Base-by-base conservation (phyloP, 1,284 basidiomycete species). In the Wallemia hederae region DNA sequence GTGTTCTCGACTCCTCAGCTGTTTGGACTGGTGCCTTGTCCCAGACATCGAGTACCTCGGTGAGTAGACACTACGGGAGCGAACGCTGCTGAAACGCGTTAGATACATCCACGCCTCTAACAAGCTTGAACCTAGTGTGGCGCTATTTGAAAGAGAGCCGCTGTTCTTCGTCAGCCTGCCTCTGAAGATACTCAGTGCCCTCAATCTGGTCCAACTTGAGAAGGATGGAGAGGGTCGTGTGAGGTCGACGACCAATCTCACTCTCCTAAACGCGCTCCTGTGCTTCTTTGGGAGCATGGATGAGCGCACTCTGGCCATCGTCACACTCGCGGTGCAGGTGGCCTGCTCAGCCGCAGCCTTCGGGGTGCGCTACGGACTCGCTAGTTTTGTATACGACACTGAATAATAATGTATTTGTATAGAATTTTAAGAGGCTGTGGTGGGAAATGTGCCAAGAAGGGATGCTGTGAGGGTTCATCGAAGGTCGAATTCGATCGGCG, bases 1-100 rank as follows among this genome's bases (percentile, higher is more conserved):
- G 60, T 96, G 55, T 75, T 97, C 34, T 94, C 89, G 24, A 87
- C 83, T 65, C 94, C 94, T 1, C 94, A 99, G 69, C 73, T 99
- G 1, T 97, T 97, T 67, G 85, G 86, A 0, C 70, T 99, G 9
- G 85, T 98, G 5, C 83, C 85, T 0, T 96, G 90, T 67, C 94
- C 94, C 1, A 75, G 94, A 55, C 94, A 98, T 72, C 78, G 94
- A 27, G 77, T 99, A 17, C 94, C 94, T 60, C 78, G 79, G 85
- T 88, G 68, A 64, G 75, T 70, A 85, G 65, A 77, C 78, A n/a
- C 14, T n/a, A 49, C n/a, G 39, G n/a, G 39, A 49, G 39, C 22
- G 7, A 33, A 33, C 19, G 9, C 9, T 33, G 9, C 19, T 9
- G 19, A 7, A 33, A 7, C 31, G 7, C 9, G 7, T 33, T 33